Evolutionary conservation across 2,329 filamentous ascomycete species (phyloP).

Genomic region (Exserohilum turcica): DNA sequence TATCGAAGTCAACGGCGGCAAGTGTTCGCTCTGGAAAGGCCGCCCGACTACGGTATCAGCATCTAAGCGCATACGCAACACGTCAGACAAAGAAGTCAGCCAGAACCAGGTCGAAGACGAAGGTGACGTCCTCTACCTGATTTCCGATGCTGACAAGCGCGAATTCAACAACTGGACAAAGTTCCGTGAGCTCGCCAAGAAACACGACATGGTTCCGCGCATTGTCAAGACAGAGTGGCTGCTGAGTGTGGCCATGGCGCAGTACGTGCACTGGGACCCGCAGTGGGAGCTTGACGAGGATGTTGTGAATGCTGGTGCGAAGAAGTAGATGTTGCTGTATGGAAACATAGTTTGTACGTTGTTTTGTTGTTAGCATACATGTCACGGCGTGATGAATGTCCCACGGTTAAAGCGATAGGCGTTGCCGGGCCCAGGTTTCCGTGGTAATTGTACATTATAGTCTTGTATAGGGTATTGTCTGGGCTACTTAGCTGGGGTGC

Average conservation of each 20-base stretch:
- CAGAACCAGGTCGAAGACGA: slow-evolving; percentile 68
- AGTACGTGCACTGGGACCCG: slow-evolving; percentile 63
- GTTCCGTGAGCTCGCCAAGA: slow-evolving; percentile 78
- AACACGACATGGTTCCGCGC: slow-evolving; percentile 77
- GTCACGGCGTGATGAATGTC: slow-evolving; percentile 9
- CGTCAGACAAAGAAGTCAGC: slow-evolving; percentile 41
- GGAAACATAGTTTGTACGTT: too few relatives aligned
- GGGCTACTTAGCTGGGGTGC: not conserved
- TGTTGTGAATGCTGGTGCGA: slow-evolving; percentile 25
- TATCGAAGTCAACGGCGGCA: slow-evolving; percentile 84
- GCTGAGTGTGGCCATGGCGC: slow-evolving; percentile 85
- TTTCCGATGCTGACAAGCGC: slow-evolving; percentile 68
- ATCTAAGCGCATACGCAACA: slow-evolving; percentile 42
- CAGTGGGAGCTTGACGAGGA: slow-evolving; percentile 46
- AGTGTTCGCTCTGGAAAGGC: slow-evolving; percentile 76
- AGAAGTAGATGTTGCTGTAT: slow-evolving; percentile 14
- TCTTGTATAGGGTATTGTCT: not conserved
- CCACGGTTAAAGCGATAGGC: slow-evolving; percentile 19
- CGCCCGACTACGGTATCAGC: slow-evolving; percentile 69
- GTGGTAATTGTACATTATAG: not conserved
- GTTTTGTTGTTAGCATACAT: not conserved
- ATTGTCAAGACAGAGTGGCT: slow-evolving; percentile 90
- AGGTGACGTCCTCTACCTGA: slow-evolving; percentile 69
- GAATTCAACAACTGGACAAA: slow-evolving; percentile 78
- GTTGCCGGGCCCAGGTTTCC: slow-evolving; percentile 10